Evolutionary conservation across 1,139 yeast species (phyloP).

Genomic region (Zygoascus sp.): DNA sequence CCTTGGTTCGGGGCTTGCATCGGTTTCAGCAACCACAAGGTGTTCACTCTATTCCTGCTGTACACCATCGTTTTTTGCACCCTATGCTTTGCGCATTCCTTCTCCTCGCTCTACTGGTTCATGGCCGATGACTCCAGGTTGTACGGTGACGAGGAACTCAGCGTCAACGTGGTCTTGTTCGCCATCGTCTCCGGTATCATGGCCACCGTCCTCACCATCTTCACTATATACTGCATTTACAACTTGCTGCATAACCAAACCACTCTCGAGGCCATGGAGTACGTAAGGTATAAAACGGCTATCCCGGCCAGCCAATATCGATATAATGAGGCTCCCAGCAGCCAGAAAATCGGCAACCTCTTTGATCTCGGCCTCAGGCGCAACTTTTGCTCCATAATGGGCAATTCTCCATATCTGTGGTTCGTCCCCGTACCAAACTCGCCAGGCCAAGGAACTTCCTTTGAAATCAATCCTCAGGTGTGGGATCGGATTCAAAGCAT

Average conservation of each 20-base stretch:
- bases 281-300: slow-evolving; percentile 47
- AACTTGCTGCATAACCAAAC: slow-evolving; percentile 61
- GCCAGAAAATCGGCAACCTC: slow-evolving; percentile 52
- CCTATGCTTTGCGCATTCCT: slow-evolving; percentile 40
- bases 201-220: slow-evolving; percentile 55
- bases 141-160: slow-evolving; percentile 38
- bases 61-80: slow-evolving; percentile 52
- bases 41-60: slow-evolving; percentile 66
- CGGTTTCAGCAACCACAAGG: slow-evolving; percentile 77
- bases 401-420: slow-evolving; percentile 62
- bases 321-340: slow-evolving; percentile 39
- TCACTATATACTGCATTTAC: slow-evolving; percentile 55
- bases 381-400: slow-evolving; percentile 76
- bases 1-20: slow-evolving; percentile 95
- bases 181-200: slow-evolving; percentile 60
- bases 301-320: slow-evolving; percentile 39
- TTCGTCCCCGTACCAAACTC: slow-evolving; percentile 52
- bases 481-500: slow-evolving; percentile 29
- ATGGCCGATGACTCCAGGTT: slow-evolving; percentile 39
- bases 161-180: slow-evolving; percentile 57
- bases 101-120: slow-evolving; percentile 46
- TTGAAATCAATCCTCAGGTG: slow-evolving; percentile 31
- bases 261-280: slow-evolving; percentile 76
- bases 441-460: slow-evolving; percentile 29
- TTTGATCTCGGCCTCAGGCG: slow-evolving; percentile 62